Percentiles rank a stretch among this genome's conserved stretches.
Evolutionary conservation across 2,329 filamentous ascomycete genomes (phyloP).

Genomic region (Trichothecium sympodiale): DNA sequence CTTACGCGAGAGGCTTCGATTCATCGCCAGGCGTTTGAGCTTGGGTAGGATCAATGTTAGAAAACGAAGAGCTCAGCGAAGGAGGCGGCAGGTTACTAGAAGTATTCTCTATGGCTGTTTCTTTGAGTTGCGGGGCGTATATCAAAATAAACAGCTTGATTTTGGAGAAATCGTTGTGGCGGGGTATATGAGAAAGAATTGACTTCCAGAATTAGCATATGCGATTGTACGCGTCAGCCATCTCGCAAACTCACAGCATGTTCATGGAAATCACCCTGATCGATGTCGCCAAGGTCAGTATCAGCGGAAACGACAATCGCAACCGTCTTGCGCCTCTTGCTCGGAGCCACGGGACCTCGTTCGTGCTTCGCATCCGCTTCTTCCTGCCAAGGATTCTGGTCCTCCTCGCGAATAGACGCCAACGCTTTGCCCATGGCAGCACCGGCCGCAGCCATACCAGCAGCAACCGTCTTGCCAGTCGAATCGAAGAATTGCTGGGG

Average conservation of each 20-base stretch:
- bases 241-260: slow-evolving; percentile 57
- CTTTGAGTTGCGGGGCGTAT: slow-evolving; percentile 72
- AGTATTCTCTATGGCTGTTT: slow-evolving; percentile 41
- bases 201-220: slow-evolving; percentile 38
- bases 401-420: slow-evolving; percentile 74
- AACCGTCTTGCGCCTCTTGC: slow-evolving; percentile 62
- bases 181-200: slow-evolving; percentile 79
- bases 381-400: slow-evolving; percentile 81
- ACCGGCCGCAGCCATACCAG: slow-evolving; percentile 73
- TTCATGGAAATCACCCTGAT: slow-evolving; percentile 55
- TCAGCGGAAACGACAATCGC: slow-evolving; percentile 82
- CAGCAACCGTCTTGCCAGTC: slow-evolving; percentile 69
- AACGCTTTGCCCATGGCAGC: slow-evolving; percentile 74
- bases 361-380: slow-evolving; percentile 63
- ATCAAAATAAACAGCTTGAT: slow-evolving; percentile 81
- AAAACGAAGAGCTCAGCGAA: slow-evolving; percentile 72
- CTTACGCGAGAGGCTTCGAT: slow-evolving; percentile 45
- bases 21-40: slow-evolving; percentile 58
- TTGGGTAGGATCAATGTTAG: slow-evolving; percentile 70
- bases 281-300: slow-evolving; percentile 43
- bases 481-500: slow-evolving; percentile 82
- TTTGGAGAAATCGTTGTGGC: slow-evolving; percentile 59
- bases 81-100: slow-evolving; percentile 45
- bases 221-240: background rate
- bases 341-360: slow-evolving; percentile 21